These are phyloP conservation scores for Rhodofomes roseus DNA, from an alignment of 1,284 basidiomycete genomes.

Conservation along the genomic window DNA sequence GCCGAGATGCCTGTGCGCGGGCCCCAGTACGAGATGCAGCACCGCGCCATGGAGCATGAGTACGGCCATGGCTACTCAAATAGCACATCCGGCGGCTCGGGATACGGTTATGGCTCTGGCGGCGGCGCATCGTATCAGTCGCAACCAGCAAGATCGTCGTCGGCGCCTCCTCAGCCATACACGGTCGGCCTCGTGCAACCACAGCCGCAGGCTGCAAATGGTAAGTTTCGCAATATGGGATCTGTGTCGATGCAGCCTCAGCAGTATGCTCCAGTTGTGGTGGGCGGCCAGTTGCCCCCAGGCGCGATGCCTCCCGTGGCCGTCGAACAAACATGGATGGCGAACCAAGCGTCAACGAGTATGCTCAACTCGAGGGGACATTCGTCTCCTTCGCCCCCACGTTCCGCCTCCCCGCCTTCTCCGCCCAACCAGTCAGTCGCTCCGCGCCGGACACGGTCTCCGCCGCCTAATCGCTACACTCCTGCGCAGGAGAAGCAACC, in stretches of 20 bases:
- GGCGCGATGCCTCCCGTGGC: slow-evolving; percentile 55
- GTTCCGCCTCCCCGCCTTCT: slow-evolving; percentile 28
- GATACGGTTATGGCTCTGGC: slow-evolving; percentile 13
- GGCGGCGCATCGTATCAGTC: slow-evolving; percentile 6
- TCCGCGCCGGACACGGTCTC: slow-evolving; percentile 33
- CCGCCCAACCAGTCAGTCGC: slow-evolving; percentile 14
- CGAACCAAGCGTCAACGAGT: slow-evolving; percentile 11
- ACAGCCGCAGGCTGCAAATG: slow-evolving; percentile 29
- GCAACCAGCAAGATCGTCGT: slow-evolving; percentile 10
- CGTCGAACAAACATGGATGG: slow-evolving; percentile 30
- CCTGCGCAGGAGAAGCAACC: slow-evolving; percentile 29
- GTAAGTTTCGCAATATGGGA: slow-evolving; percentile 32
- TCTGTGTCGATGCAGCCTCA: slow-evolving; percentile 27
- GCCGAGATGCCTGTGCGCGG: slow-evolving; percentile 86
- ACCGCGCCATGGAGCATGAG: slow-evolving; percentile 88
- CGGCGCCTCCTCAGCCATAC: slow-evolving; percentile 17
- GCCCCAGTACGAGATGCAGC: slow-evolving; percentile 91
- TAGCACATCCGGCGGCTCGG: slow-evolving; percentile 6
- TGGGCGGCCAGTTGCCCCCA: slow-evolving; percentile 42
- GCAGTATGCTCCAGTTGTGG: slow-evolving; percentile 25
- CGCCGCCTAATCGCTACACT: slow-evolving; percentile 39
- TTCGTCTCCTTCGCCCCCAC: slow-evolving; percentile 32
- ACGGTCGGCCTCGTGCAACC: slow-evolving; percentile 30
- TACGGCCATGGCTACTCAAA: slow-evolving; percentile 35
- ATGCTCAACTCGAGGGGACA: slow-evolving; percentile 12